A percentile compares a stretch with the other conserved stretches of the same genome.
Conservation (phyloP, 345 rosid species). For the Bretschneidera sinensis region DNA sequence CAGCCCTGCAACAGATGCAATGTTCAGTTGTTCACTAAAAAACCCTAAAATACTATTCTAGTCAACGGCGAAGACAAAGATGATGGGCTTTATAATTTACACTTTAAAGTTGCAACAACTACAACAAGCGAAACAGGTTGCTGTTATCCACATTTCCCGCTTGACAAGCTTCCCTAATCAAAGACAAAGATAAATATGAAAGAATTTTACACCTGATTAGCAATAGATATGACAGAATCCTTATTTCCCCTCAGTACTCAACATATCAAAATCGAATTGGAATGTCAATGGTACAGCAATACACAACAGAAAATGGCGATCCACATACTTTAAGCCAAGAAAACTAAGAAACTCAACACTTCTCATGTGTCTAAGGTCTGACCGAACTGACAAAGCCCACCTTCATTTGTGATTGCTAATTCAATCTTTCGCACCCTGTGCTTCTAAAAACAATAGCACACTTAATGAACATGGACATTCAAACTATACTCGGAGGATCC, state of each 20-base stretch:
- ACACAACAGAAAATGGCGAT: slow-evolving; percentile 18
- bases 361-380: slow-evolving; percentile 4
- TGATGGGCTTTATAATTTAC: no score
- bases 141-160: slow-evolving; percentile 6
- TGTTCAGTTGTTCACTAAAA: no score
- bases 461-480: slow-evolving; percentile 17
- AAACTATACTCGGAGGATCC: slow-evolving; percentile 96
- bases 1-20: no score
- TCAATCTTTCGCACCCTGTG: background rate
- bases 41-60: no score
- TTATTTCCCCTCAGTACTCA: slow-evolving; percentile 5
- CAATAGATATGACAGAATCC: slow-evolving; percentile 2
- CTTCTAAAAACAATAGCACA: background rate
- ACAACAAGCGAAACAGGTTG: no score
- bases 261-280: slow-evolving; percentile 26
- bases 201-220: slow-evolving; percentile 32
- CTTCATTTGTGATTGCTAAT: background rate
- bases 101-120: no score
- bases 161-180: slow-evolving; percentile 12
- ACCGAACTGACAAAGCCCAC: slow-evolving; percentile 9
- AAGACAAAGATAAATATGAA: slow-evolving; percentile 18
- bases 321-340: slow-evolving; percentile 11
- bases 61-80: no score
- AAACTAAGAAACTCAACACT: slow-evolving; percentile 9
- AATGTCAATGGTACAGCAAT: slow-evolving; percentile 20